phyloP scores from a whole-genome alignment of 2,329 filamentous ascomycete species.

The Fusarium sp. region DNA sequence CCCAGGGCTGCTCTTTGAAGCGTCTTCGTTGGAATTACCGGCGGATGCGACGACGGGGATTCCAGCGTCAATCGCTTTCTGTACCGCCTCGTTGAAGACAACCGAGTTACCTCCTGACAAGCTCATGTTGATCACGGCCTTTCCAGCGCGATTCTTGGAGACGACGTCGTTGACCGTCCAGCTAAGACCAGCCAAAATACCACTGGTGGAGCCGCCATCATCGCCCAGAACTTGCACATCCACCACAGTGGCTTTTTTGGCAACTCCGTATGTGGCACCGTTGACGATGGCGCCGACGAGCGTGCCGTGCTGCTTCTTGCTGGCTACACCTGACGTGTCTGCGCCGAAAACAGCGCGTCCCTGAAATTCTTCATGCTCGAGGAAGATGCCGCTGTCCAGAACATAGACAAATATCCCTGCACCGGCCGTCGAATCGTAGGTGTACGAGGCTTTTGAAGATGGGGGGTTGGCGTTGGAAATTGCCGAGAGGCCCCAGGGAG shows the following conservation, averaged over 20 bases:
- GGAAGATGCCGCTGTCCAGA: conserved; percentile 3
- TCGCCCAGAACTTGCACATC: conserved; percentile 5
- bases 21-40: conserved; percentile 27
- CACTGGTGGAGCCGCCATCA: neutral
- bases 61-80: conserved; percentile 25
- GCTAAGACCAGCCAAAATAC: conserved; percentile 41
- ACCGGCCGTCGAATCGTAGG: conserved; percentile 10
- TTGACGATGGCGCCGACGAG: conserved; percentile 15
- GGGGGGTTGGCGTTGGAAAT: conserved; percentile 12
- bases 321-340: neutral
- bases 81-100: conserved; percentile 26
- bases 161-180: conserved; percentile 47
- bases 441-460: neutral
- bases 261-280: conserved; percentile 16
- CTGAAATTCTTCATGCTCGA: neutral
- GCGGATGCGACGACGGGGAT: conserved; percentile 50
- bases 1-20: conserved; percentile 5
- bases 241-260: conserved; percentile 13
- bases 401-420: conserved; percentile 7
- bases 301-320: conserved; percentile 6
- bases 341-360: neutral
- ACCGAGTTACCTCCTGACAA: conserved; percentile 33
- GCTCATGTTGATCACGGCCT: conserved; percentile 55
- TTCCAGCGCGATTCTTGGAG: conserved; percentile 35
- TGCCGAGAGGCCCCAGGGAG: neutral